Conservation (phyloP, 148 eudicot species). For the Camellia japonica region DNA sequence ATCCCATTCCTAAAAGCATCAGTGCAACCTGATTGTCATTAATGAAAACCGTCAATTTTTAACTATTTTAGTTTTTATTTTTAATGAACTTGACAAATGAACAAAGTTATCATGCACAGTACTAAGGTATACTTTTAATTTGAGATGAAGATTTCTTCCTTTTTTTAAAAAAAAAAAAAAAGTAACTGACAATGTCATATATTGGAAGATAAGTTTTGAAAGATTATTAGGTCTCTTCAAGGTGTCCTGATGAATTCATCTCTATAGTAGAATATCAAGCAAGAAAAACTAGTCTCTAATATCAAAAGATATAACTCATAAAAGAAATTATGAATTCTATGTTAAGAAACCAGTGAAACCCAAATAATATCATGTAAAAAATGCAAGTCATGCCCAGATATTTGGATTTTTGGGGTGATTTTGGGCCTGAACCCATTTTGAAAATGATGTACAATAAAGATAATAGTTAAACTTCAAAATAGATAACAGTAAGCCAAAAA, state of each 20-base stretch:
- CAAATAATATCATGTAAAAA: not conserved
- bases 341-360: constrained; percentile 1
- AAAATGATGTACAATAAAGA: not conserved
- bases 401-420: not conserved
- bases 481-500: not conserved
- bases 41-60: constrained; percentile 2
- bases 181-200: too few relatives aligned
- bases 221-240: not conserved
- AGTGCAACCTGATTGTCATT: constrained; percentile 65
- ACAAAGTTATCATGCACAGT: not conserved
- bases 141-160: not conserved
- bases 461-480: not conserved
- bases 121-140: not conserved
- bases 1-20: constrained; percentile 97
- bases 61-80: not conserved
- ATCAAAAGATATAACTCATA: not conserved
- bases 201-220: not conserved
- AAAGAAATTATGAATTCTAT: not conserved
- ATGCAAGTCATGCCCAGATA: not conserved
- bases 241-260: not conserved
- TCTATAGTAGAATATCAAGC: not conserved
- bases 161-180: too few relatives aligned
- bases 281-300: constrained; percentile 3
- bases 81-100: not conserved
- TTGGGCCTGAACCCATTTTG: not conserved